These are phyloP conservation scores for Dactylis glomerata DNA, from an alignment of 176 grass and related monocot genomes.

Conservation along the genomic window DNA sequence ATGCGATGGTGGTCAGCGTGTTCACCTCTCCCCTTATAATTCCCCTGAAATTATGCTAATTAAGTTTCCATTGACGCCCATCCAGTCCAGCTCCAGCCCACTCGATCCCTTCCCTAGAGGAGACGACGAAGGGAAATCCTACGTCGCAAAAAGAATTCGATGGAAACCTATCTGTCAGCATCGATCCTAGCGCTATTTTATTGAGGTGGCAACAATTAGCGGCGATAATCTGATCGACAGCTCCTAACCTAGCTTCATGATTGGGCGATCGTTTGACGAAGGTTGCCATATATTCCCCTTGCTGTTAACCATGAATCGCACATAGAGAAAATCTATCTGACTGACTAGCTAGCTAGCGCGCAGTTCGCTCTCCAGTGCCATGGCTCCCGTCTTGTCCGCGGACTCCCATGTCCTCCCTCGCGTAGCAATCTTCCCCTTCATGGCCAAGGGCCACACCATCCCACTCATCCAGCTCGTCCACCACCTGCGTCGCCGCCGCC, in stretches of 20 bases:
- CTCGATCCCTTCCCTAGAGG: too few species aligned
- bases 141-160: too few species aligned
- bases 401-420: conserved; percentile 22
- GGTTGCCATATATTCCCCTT: not conserved
- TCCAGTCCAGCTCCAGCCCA: too few species aligned
- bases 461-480: conserved; percentile 56
- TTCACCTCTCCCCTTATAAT: too few species aligned
- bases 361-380: not conserved
- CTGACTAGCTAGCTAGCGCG: not conserved
- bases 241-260: not conserved
- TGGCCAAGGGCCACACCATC: conserved; percentile 74
- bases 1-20: too few species aligned
- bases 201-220: too few species aligned
- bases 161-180: too few species aligned
- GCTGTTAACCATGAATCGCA: not conserved
- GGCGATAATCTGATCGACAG: too few species aligned
- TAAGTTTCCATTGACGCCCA: too few species aligned
- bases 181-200: too few species aligned
- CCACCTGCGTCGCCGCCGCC: conserved; percentile 31
- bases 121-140: too few species aligned
- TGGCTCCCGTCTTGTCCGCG: not conserved
- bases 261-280: not conserved
- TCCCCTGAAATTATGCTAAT: too few species aligned
- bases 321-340: not conserved
- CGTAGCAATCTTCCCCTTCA: conserved; percentile 62